Evolutionary conservation across 2,329 filamentous ascomycete genomes (phyloP).

Genomic region (Paramyrothecium sp.): DNA sequence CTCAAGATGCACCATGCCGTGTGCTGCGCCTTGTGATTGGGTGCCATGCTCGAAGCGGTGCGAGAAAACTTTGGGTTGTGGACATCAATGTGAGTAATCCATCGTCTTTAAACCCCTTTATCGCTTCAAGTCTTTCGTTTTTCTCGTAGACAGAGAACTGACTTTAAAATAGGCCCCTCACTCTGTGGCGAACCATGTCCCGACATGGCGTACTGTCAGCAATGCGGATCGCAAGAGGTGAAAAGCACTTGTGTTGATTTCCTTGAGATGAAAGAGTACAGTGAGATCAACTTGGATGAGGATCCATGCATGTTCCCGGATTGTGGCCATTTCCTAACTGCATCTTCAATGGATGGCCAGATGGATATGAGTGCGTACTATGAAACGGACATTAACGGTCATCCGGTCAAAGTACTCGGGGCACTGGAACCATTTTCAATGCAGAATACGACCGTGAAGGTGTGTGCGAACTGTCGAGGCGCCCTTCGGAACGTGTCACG

Average conservation of each 20-base stretch:
- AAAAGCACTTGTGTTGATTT: slow-evolving; percentile 54
- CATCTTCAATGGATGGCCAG: slow-evolving; percentile 58
- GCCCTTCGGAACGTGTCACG: slow-evolving; percentile 55
- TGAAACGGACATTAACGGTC: slow-evolving; percentile 31
- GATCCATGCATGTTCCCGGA: slow-evolving; percentile 60
- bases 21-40: slow-evolving; percentile 66
- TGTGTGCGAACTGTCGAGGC: slow-evolving; percentile 60
- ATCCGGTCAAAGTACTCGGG: slow-evolving; percentile 29
- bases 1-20: slow-evolving; percentile 50
- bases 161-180: slow-evolving; percentile 41
- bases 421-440: slow-evolving; percentile 45
- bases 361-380: slow-evolving; percentile 56
- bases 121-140: not conserved
- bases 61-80: slow-evolving; percentile 48
- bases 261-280: slow-evolving; percentile 51
- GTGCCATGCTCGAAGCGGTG: slow-evolving; percentile 65
- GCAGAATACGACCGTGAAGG: slow-evolving; percentile 40
- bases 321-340: slow-evolving; percentile 64
- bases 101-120: slow-evolving; percentile 1
- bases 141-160: not conserved
- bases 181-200: slow-evolving; percentile 66
- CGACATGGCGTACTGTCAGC: slow-evolving; percentile 49
- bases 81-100: slow-evolving; percentile 61
- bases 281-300: slow-evolving; percentile 55
- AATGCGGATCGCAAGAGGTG: slow-evolving; percentile 44